These are phyloP conservation scores for Perkinsus marinus DNA, from an alignment of 169 alveolate species.

Conservation along the genomic window DNA sequence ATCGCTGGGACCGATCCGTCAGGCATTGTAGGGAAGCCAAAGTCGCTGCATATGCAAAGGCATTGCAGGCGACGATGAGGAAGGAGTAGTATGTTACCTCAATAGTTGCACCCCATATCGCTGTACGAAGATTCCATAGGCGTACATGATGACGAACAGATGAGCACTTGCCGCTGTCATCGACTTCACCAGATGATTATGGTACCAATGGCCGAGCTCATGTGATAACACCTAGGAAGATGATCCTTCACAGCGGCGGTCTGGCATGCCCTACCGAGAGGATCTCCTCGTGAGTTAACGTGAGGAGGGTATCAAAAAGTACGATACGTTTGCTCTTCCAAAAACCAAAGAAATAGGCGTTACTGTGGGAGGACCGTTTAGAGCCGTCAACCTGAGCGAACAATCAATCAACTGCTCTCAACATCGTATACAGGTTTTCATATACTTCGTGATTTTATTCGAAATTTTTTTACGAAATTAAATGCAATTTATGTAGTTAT, in stretches of 20 bases:
- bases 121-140: background rate
- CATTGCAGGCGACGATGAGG: too few species aligned
- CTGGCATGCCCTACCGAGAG: constrained; percentile 54
- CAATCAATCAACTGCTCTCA: too few species aligned
- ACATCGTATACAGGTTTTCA: too few species aligned
- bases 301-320: constrained; percentile 75
- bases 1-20: background rate
- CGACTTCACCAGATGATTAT: constrained; percentile 12
- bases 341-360: constrained; percentile 87
- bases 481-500: too few species aligned
- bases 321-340: constrained; percentile 82
- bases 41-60: too few species aligned
- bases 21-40: background rate
- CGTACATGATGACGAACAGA: background rate
- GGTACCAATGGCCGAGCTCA: constrained; percentile 66
- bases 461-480: too few species aligned
- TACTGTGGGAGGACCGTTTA: constrained; percentile 77
- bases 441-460: too few species aligned
- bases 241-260: background rate
- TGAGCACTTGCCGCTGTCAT: constrained; percentile 6
- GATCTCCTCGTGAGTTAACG: constrained; percentile 65
- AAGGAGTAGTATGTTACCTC: constrained; percentile 4
- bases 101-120: background rate
- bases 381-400: constrained; percentile 74
- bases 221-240: constrained; percentile 28